Percentiles rank a stretch among this genome's conserved stretches.
Evolutionary conservation across 257 asterid genomes (phyloP).

Genomic region (Solanum rostratum): DNA sequence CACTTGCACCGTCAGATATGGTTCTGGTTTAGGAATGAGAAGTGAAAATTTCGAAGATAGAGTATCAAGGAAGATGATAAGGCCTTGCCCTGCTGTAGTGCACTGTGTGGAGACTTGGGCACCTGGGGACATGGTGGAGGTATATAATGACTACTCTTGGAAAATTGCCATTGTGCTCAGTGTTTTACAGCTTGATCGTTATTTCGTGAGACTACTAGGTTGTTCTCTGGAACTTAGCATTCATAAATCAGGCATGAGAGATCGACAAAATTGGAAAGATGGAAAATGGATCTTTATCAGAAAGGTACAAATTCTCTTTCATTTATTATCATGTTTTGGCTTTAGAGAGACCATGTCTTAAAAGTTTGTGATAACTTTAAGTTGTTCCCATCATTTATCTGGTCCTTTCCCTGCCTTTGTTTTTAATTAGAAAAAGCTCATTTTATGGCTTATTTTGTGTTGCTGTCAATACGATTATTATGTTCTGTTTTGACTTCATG

Average conservation of each 20-base stretch:
- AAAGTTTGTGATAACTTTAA: background rate
- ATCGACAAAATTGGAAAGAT: constrained; percentile 45
- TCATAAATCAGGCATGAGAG: constrained; percentile 42
- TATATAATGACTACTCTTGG: constrained; percentile 53
- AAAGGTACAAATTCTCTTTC: constrained; percentile 33
- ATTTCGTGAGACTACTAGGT: constrained; percentile 53
- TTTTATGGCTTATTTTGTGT: background rate
- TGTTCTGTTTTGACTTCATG: background rate
- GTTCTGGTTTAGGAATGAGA: constrained; percentile 17
- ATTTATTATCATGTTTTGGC: background rate
- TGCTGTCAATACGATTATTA: background rate
- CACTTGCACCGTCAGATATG: constrained; percentile 36
- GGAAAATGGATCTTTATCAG: constrained; percentile 45
- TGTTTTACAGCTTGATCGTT: constrained; percentile 24
- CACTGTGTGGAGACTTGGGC: constrained; percentile 18
- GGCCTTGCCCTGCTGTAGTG: constrained; percentile 50
- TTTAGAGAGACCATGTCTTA: background rate
- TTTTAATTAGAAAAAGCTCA: background rate
- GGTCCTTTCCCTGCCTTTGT: background rate
- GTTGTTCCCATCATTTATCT: background rate
- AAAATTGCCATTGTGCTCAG: constrained; percentile 46
- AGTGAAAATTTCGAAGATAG: constrained; percentile 28
- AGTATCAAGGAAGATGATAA: constrained; percentile 39
- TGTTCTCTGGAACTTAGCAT: constrained; percentile 29
- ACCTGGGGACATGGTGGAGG: constrained; percentile 63